Evolutionary conservation across 495 filamentous ascomycete species (phyloP).

Genomic region (Aspergillus steynii): DNA sequence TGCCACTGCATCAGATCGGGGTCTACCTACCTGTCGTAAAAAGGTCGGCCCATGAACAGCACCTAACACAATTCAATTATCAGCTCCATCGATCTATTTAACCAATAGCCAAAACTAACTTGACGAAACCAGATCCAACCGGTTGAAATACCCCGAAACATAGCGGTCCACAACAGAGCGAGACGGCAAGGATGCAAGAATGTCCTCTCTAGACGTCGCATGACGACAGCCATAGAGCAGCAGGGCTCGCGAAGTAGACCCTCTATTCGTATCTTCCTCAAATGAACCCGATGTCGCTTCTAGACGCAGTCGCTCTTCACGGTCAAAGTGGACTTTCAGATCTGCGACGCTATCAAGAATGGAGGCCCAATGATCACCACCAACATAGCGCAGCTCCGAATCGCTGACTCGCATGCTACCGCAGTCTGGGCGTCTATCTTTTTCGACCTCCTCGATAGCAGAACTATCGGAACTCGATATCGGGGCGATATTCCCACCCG

Average conservation of each 20-base stretch:
- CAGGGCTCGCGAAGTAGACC: conserved; percentile 15
- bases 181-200: conserved; percentile 35
- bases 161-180: conserved; percentile 33
- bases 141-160: conserved; percentile 26
- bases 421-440: conserved; percentile 27
- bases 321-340: conserved; percentile 30
- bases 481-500: background rate
- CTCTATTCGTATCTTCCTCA: conserved; percentile 4
- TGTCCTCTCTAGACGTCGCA: conserved; percentile 31
- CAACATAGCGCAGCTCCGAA: conserved; percentile 25
- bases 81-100: background rate
- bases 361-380: conserved; percentile 28
- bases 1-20: background rate
- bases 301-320: conserved; percentile 28
- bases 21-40: conserved; percentile 18
- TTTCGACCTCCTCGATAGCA: conserved; percentile 11
- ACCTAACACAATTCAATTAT: conserved; percentile 4
- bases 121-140: conserved; percentile 26
- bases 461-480: background rate
- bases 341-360: conserved; percentile 33
- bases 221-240: conserved; percentile 35
- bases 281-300: conserved; percentile 13
- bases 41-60: conserved; percentile 26
- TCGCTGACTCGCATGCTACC: conserved; percentile 30
- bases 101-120: conserved; percentile 12